A percentile compares a stretch with the other conserved stretches of the same genome.
Evolutionary conservation across 768 basidiomycete genomes (phyloP).

Genomic region (Naganishia vaughanmartiniae): DNA sequence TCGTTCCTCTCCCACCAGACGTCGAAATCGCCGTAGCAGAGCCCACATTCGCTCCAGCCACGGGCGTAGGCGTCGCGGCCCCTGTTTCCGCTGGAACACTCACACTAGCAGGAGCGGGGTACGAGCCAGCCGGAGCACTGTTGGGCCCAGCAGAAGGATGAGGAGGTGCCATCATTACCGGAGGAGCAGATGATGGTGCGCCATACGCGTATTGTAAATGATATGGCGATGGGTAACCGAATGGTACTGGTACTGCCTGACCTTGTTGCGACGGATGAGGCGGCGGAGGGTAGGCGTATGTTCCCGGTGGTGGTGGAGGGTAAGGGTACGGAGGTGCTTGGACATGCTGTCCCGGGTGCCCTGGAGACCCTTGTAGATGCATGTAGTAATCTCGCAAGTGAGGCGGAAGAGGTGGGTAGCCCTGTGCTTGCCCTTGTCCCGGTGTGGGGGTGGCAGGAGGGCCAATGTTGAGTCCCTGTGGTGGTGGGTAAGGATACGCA

Average conservation of each 20-base stretch:
- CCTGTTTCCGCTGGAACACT: neutral
- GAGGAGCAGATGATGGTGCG: neutral
- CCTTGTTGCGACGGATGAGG: neutral
- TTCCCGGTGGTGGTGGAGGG: neutral
- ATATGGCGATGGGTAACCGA: neutral
- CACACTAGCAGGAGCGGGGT: neutral
- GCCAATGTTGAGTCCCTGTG: neutral
- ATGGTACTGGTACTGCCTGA: neutral
- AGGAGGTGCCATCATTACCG: neutral
- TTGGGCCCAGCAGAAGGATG: neutral
- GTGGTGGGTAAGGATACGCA: slow-evolving; percentile 1
- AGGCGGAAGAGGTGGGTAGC: neutral
- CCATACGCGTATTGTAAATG: neutral
- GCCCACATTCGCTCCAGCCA: neutral
- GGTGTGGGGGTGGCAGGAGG: slow-evolving; percentile 4
- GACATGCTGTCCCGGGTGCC: neutral
- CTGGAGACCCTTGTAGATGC: neutral
- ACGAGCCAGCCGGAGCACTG: neutral
- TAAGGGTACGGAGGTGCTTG: neutral
- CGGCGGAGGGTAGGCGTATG: slow-evolving; percentile 5
- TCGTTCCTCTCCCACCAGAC: neutral
- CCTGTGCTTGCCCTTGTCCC: neutral
- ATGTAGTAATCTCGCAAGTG: neutral
- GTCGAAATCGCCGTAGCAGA: neutral
- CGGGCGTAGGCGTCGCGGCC: neutral